phyloP scores from a whole-genome alignment of 257 asterid species.

The Striga asiatica region DNA sequence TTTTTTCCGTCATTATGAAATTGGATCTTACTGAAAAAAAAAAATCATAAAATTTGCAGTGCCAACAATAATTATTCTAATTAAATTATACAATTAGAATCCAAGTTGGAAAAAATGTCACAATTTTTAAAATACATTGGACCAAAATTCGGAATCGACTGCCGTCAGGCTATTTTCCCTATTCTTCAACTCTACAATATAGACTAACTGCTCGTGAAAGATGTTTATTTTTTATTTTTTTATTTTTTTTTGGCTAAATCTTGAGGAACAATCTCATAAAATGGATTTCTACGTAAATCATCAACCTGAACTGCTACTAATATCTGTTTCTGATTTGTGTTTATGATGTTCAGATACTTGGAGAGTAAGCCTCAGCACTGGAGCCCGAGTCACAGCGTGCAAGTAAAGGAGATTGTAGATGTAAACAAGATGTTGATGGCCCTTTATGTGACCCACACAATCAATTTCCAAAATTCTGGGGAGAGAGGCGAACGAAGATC shows the following conservation, averaged over 20 bases:
- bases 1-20: slow-evolving; percentile 6
- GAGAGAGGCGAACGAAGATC: slow-evolving; percentile 47
- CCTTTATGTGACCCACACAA: slow-evolving; percentile 47
- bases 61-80: neutral
- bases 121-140: too few relatives aligned
- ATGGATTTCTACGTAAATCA: neutral
- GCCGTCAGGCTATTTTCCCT: too few relatives aligned
- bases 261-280: too few relatives aligned
- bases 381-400: slow-evolving; percentile 49
- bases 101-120: neutral
- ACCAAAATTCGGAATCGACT: neutral
- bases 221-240: too few relatives aligned
- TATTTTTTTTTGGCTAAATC: too few relatives aligned
- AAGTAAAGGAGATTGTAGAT: slow-evolving; percentile 45
- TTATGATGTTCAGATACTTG: slow-evolving; percentile 35
- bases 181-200: too few relatives aligned
- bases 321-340: neutral
- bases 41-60: neutral
- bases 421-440: slow-evolving; percentile 55
- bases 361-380: slow-evolving; percentile 64
- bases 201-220: too few relatives aligned
- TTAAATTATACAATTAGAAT: too few relatives aligned
- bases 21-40: neutral
- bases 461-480: slow-evolving; percentile 39
- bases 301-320: neutral